Evolutionary conservation across 148 eudicot species (phyloP).

Genomic region (Heliamphora exappendiculata): DNA sequence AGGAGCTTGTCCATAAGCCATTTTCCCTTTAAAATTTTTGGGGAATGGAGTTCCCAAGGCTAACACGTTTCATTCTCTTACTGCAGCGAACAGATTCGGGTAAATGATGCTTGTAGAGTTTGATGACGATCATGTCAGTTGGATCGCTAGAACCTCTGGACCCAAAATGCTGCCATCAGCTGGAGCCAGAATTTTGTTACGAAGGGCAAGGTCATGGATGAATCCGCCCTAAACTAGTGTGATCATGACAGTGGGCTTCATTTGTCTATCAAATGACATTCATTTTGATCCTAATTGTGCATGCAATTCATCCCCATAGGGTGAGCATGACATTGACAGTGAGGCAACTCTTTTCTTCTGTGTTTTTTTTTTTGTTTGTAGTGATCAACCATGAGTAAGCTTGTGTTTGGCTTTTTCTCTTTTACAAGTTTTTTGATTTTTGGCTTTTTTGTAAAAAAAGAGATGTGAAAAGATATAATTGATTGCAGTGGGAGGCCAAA

Average conservation of each 20-base stretch:
- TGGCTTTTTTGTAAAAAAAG: too few relatives aligned
- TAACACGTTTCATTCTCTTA: constrained; percentile 4
- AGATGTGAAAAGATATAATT: too few relatives aligned
- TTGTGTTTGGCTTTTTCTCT: too few relatives aligned
- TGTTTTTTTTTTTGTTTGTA: too few relatives aligned
- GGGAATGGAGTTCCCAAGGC: background rate
- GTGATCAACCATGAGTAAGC: too few relatives aligned
- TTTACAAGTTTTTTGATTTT: too few relatives aligned
- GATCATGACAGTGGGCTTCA: background rate
- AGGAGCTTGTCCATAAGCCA: background rate
- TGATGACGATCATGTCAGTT: background rate
- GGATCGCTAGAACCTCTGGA: background rate
- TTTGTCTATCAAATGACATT: background rate
- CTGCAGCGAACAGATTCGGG: constrained; percentile 16
- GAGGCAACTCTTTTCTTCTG: too few relatives aligned
- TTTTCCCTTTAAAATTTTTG: background rate
- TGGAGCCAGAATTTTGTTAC: background rate
- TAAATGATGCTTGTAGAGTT: background rate
- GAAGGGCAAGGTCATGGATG: background rate
- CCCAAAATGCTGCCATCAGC: background rate
- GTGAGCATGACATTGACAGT: too few relatives aligned
- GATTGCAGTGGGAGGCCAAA: too few relatives aligned
- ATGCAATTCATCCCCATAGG: too few relatives aligned
- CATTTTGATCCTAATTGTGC: background rate
- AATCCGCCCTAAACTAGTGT: background rate